A percentile compares a stretch with the other conserved stretches of the same genome.
Evolutionary conservation across 257 asterid genomes (phyloP).

Genomic region (Fraxinus pennsylvanica): DNA sequence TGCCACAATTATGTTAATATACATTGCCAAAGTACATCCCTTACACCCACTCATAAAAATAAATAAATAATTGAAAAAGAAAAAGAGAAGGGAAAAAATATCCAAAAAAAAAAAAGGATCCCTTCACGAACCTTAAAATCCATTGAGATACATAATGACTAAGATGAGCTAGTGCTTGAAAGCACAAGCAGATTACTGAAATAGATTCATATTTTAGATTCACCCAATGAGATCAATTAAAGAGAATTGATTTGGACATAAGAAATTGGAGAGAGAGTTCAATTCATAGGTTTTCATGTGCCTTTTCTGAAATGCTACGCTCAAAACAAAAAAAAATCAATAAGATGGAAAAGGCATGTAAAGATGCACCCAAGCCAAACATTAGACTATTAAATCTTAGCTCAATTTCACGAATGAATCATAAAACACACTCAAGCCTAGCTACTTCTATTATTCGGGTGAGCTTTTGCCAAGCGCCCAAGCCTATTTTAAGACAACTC

Average conservation of each 20-base stretch:
- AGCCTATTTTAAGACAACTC: not conserved
- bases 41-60: not conserved
- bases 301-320: not conserved
- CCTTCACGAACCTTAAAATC: not conserved
- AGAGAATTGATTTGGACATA: too few species aligned
- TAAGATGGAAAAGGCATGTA: not conserved
- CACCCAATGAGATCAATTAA: not conserved
- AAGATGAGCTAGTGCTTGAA: constrained; percentile 16
- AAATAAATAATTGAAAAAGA: not conserved
- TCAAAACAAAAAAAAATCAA: not conserved
- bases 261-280: not conserved
- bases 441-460: not conserved
- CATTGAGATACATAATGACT: not conserved
- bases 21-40: not conserved
- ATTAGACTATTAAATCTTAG: not conserved
- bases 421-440: not conserved
- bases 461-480: not conserved
- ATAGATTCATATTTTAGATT: not conserved
- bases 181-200: not conserved
- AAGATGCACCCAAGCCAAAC: not conserved
- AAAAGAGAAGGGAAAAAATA: not conserved
- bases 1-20: not conserved
- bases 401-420: not conserved
- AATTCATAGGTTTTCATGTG: not conserved
- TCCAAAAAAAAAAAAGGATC: not conserved